phyloP scores from a whole-genome alignment of 768 basidiomycete species.

The Panellus pusillus region DNA sequence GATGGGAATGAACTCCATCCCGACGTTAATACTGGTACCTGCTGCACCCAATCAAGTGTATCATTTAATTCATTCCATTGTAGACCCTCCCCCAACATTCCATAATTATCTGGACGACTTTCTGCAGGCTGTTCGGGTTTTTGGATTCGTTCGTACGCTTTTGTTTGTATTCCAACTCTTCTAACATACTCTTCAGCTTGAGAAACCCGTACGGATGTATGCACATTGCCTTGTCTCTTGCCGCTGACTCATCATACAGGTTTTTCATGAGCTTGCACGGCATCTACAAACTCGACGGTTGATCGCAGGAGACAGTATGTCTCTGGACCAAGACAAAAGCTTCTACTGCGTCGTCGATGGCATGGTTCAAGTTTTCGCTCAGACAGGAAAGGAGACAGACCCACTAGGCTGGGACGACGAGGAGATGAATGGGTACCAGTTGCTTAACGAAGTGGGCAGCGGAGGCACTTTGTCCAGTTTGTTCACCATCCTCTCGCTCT shows the following conservation, averaged over 20 bases:
- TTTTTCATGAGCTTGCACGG: conserved; percentile 95
- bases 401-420: conserved; percentile 75
- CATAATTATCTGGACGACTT: conserved; percentile 99
- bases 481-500: conserved; percentile 94
- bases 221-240: not conserved
- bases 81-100: conserved; percentile 72
- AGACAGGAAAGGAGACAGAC: conserved; percentile 54
- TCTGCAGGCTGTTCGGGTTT: conserved; percentile 92
- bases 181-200: conserved; percentile 42
- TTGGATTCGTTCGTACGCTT: conserved; percentile 73
- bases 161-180: not conserved
- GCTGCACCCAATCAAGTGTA: not conserved
- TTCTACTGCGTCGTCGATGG: conserved; percentile 99
- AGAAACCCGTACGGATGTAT: conserved; percentile 76
- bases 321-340: conserved; percentile 87
- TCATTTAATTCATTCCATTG: conserved; percentile 16
- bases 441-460: conserved; percentile 93
- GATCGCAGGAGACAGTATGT: conserved; percentile 92
- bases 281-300: conserved; percentile 95
- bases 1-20: conserved; percentile 89
- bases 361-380: conserved; percentile 90
- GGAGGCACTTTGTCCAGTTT: conserved; percentile 95
- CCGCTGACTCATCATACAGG: conserved; percentile 41
- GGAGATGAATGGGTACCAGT: conserved; percentile 92
- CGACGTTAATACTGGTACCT: conserved; percentile 72